phyloP scores from a whole-genome alignment of 2,329 filamentous ascomycete genomes.

The Fusarium hainanense region DNA sequence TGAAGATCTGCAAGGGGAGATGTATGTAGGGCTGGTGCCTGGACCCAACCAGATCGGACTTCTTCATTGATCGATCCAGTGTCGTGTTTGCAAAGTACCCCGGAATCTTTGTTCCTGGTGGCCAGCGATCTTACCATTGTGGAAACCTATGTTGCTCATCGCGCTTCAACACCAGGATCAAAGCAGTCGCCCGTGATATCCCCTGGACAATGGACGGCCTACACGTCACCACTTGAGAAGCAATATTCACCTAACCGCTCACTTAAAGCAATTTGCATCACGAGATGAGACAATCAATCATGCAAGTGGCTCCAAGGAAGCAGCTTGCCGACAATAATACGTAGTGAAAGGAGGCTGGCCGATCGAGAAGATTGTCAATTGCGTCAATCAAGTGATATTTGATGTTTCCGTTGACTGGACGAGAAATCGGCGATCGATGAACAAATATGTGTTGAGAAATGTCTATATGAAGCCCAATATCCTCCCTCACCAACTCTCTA shows the following conservation, averaged over 20 bases:
- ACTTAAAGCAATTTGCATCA: not conserved
- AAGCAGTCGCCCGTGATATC: conserved; percentile 3
- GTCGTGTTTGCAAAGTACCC: not conserved
- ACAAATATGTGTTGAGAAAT: not conserved
- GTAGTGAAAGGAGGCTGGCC: not conserved
- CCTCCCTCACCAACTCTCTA: not conserved
- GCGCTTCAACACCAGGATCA: not conserved
- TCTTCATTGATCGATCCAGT: conserved; percentile 6
- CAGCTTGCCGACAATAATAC: not conserved
- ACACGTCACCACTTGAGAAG: conserved; percentile 28
- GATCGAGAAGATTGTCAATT: conserved; percentile 24
- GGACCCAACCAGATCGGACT: not conserved
- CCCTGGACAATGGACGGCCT: not conserved
- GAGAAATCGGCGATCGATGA: conserved; percentile 5
- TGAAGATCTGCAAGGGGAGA: not conserved
- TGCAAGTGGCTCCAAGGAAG: conserved; percentile 10
- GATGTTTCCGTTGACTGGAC: not conserved
- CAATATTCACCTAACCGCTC: not conserved
- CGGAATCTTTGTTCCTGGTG: not conserved
- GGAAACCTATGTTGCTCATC: not conserved
- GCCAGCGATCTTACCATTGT: not conserved
- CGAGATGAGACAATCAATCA: not conserved
- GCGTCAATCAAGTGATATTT: conserved; percentile 34
- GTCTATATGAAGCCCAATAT: conserved; percentile 32
- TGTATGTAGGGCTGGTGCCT: not conserved